phyloP scores from a whole-genome alignment of 2,329 filamentous ascomycete species.

The Fusarium xyrophilum region DNA sequence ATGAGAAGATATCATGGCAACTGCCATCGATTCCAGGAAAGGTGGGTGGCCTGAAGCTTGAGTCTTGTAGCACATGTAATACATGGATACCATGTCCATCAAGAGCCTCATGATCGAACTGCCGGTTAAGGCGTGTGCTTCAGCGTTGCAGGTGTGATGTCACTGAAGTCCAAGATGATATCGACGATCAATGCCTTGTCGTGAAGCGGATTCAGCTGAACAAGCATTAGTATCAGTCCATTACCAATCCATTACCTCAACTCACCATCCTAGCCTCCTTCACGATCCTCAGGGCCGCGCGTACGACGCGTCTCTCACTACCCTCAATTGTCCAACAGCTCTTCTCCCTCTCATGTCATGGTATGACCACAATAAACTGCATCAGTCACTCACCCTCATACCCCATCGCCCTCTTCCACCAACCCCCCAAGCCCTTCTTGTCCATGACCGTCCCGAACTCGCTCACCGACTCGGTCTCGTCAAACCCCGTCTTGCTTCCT shows the following conservation, averaged over 20 bases:
- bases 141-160: not conserved
- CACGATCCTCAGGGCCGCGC: slow-evolving; percentile 16
- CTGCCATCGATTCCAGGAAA: not conserved
- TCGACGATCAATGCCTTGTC: not conserved
- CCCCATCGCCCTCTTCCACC: slow-evolving; percentile 76
- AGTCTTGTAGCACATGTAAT: not conserved
- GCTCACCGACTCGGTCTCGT: slow-evolving; percentile 68
- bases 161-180: not conserved
- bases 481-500: slow-evolving; percentile 45
- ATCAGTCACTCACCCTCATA: slow-evolving; percentile 42
- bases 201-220: not conserved
- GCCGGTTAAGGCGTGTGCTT: not conserved
- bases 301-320: slow-evolving; percentile 10
- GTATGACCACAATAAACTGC: too few species aligned
- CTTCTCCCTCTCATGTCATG: not conserved
- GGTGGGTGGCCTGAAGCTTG: not conserved
- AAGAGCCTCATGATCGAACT: not conserved
- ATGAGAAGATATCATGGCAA: not conserved
- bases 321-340: not conserved
- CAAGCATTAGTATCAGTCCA: not conserved
- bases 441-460: slow-evolving; percentile 71
- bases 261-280: not conserved
- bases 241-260: not conserved
- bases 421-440: slow-evolving; percentile 61
- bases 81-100: not conserved